Conservation (phyloP, 352 stramenopile species). For the Phytophthora nicotianae region DNA sequence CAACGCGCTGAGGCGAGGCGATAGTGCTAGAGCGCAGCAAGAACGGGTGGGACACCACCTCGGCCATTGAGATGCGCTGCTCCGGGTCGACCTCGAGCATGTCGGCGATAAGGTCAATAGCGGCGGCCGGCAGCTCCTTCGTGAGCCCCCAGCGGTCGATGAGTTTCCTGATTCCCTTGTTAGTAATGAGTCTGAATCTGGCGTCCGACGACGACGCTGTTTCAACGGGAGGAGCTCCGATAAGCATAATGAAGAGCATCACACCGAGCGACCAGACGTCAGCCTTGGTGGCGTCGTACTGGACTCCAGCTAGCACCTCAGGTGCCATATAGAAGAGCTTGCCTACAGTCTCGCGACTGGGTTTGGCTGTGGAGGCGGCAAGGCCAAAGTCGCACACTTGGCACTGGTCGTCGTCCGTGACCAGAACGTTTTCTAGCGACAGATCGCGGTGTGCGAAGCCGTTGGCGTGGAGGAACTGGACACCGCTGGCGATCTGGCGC, state of each 20-base stretch:
- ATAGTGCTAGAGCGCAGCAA: constrained; percentile 35
- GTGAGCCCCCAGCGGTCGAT: constrained; percentile 76
- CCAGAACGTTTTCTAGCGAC: constrained; percentile 86
- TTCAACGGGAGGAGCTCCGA: constrained; percentile 69
- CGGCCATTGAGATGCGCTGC: constrained; percentile 59
- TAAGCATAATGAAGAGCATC: constrained; percentile 87
- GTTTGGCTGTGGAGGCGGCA: constrained; percentile 50
- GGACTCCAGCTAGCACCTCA: constrained; percentile 66
- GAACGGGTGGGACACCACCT: constrained; percentile 72
- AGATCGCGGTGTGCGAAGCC: constrained; percentile 84
- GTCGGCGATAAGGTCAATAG: constrained; percentile 64
- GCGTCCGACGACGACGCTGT: constrained; percentile 57
- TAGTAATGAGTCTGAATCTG: constrained; percentile 67
- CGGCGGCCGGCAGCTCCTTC: constrained; percentile 47
- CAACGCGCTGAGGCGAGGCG: constrained; percentile 12
- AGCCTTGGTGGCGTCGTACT: constrained; percentile 77
- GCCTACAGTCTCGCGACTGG: constrained; percentile 63
- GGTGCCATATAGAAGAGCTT: constrained; percentile 90
- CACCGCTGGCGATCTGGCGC: constrained; percentile 66
- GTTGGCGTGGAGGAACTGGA: constrained; percentile 77
- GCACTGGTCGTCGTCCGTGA: constrained; percentile 70
- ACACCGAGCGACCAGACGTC: constrained; percentile 88
- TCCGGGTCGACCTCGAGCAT: constrained; percentile 71
- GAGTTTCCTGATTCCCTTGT: constrained; percentile 62
- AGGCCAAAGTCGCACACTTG: constrained; percentile 87